A percentile compares a stretch with the other conserved stretches of the same genome.
phyloP scores from a whole-genome alignment of 2,329 filamentous ascomycete genomes.

The Tolypocladium album region DNA sequence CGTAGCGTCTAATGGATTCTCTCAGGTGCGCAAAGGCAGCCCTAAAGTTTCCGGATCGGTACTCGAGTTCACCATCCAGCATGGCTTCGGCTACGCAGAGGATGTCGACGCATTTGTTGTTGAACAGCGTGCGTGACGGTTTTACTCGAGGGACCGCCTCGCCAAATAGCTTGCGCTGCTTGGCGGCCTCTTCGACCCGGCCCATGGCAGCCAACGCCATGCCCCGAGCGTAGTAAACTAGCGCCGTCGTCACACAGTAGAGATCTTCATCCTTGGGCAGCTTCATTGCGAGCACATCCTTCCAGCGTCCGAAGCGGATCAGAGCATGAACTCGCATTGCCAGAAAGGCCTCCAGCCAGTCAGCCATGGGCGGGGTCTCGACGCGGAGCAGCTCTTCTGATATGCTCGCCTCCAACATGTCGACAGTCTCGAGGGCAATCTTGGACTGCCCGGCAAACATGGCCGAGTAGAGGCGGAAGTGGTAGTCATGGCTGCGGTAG shows the following conservation, averaged over 20 bases:
- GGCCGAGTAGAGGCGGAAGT: slow-evolving; percentile 66
- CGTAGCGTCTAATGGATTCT: slow-evolving; percentile 47
- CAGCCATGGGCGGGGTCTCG: slow-evolving; percentile 62
- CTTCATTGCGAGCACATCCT: slow-evolving; percentile 46
- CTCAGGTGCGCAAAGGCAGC: slow-evolving; percentile 49
- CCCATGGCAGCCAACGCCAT: slow-evolving; percentile 53
- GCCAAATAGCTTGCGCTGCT: slow-evolving; percentile 38
- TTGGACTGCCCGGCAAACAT: slow-evolving; percentile 63
- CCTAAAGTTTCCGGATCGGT: slow-evolving; percentile 48
- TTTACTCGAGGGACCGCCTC: slow-evolving; percentile 42
- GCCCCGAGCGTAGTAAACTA: slow-evolving; percentile 57
- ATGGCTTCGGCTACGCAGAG: slow-evolving; percentile 54
- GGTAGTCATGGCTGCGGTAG: slow-evolving; percentile 64
- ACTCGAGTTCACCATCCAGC: slow-evolving; percentile 65
- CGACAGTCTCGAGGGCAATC: slow-evolving; percentile 50
- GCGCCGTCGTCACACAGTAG: slow-evolving; percentile 60
- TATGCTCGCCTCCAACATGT: slow-evolving; percentile 48
- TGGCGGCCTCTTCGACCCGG: slow-evolving; percentile 41
- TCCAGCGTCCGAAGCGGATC: slow-evolving; percentile 64
- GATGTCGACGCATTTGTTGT: slow-evolving; percentile 39
- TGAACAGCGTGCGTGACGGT: slow-evolving; percentile 40
- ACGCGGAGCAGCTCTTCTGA: slow-evolving; percentile 53
- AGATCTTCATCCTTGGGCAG: slow-evolving; percentile 48
- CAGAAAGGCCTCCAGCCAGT: slow-evolving; percentile 66
- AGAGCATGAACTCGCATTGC: slow-evolving; percentile 58